These are phyloP conservation scores for Graphilbum ipis-grandicollis DNA, from an alignment of 2,329 filamentous ascomycete genomes.

Conservation along the genomic window DNA sequence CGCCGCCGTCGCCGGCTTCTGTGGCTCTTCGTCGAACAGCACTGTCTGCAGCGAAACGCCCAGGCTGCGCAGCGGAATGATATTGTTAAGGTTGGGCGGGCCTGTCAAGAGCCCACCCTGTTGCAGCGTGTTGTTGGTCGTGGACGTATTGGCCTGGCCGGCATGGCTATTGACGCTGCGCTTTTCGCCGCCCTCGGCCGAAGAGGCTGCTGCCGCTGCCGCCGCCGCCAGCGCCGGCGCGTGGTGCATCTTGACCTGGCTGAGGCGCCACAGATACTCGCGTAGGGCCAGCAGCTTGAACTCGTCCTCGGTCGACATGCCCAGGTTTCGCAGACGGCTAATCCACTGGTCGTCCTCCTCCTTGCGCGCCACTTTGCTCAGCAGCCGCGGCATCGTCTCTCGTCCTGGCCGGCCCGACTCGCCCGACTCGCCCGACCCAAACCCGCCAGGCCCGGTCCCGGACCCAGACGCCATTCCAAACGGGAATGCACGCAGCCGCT, in stretches of 20 bases:
- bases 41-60: slow-evolving; percentile 75
- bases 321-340: slow-evolving; percentile 65
- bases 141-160: too few species aligned
- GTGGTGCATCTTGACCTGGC: slow-evolving; percentile 51
- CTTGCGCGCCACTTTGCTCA: slow-evolving; percentile 53
- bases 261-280: slow-evolving; percentile 82
- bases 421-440: too few species aligned
- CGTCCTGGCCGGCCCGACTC: neutral
- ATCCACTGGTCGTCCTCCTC: slow-evolving; percentile 94
- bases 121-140: neutral
- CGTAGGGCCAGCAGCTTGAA: slow-evolving; percentile 71
- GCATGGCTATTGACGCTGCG: too few species aligned
- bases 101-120: neutral
- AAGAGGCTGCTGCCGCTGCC: slow-evolving; percentile 11
- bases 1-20: slow-evolving; percentile 21
- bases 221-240: too few species aligned
- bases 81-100: slow-evolving; percentile 37
- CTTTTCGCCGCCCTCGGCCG: slow-evolving; percentile 11
- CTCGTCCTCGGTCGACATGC: slow-evolving; percentile 70
- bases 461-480: slow-evolving; percentile 45
- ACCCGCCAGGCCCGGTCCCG: neutral
- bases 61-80: slow-evolving; percentile 59
- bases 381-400: slow-evolving; percentile 33
- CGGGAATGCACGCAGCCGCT: slow-evolving; percentile 43
- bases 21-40: slow-evolving; percentile 67